A percentile compares a stretch with the other conserved stretches of the same genome.
Conservation (phyloP, 1,284 basidiomycete genomes). For the Rhodotorula sp. region DNA sequence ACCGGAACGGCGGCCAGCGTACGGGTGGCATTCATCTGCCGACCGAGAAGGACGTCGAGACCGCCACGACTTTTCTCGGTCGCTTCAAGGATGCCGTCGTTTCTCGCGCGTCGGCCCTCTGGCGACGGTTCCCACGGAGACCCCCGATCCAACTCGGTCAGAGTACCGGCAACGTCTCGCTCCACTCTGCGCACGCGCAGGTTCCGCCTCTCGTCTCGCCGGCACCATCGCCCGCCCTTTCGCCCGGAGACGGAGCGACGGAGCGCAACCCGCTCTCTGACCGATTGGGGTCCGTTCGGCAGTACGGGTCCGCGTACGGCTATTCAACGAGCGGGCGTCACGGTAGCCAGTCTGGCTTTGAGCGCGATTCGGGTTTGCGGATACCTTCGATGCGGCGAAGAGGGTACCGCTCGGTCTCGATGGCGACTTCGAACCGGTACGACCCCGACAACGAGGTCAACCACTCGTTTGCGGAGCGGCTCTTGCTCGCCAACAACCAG, state of each 20-base stretch:
- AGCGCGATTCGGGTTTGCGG: slow-evolving; percentile 29
- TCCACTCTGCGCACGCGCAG: slow-evolving; percentile 8
- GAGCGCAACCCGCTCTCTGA: slow-evolving; percentile 47
- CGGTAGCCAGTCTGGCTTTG: slow-evolving; percentile 6
- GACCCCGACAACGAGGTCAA: slow-evolving; percentile 41
- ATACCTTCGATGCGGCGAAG: slow-evolving; percentile 32
- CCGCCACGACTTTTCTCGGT: slow-evolving; percentile 7
- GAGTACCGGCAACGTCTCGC: slow-evolving; percentile 4
- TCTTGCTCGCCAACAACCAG: slow-evolving; percentile 86
- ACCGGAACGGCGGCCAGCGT: slow-evolving; percentile 82
- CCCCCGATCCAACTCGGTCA: slow-evolving; percentile 19
- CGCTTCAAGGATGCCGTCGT: neutral
- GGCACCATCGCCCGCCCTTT: slow-evolving; percentile 12
- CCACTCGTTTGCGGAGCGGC: slow-evolving; percentile 66
- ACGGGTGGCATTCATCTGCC: slow-evolving; percentile 77
- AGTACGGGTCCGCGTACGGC: slow-evolving; percentile 74
- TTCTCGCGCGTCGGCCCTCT: neutral
- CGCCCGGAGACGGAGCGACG: neutral
- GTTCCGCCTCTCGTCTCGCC: slow-evolving; percentile 17
- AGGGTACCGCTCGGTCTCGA: slow-evolving; percentile 12
- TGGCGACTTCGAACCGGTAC: slow-evolving; percentile 35
- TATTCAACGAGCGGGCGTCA: slow-evolving; percentile 51
- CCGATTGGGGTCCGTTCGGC: slow-evolving; percentile 57
- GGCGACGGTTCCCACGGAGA: neutral
- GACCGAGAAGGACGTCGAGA: slow-evolving; percentile 62